Percentiles rank a stretch among this genome's conserved stretches.
These are phyloP conservation scores for Lipomyces kockii DNA, from an alignment of 805 yeast genomes.

Conservation along the genomic window DNA sequence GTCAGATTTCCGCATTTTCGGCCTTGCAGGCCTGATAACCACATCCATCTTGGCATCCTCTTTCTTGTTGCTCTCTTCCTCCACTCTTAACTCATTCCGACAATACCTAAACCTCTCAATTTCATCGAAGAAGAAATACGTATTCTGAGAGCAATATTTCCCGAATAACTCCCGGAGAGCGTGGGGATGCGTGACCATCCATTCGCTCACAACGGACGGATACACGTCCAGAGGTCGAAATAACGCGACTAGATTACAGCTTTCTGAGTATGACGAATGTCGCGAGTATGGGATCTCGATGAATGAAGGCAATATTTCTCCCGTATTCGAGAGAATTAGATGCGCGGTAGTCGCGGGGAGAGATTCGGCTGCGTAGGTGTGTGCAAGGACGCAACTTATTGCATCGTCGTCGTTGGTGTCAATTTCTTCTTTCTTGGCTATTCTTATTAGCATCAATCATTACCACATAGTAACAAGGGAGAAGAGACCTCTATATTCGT, in stretches of 20 bases:
- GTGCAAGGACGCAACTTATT: neutral
- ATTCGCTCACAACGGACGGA: slow-evolving; percentile 49
- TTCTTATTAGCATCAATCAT: neutral
- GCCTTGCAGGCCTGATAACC: neutral
- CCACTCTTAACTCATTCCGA: neutral
- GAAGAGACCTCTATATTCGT: neutral
- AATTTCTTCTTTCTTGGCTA: neutral
- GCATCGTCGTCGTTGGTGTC: neutral
- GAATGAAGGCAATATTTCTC: slow-evolving; percentile 47
- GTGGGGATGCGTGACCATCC: slow-evolving; percentile 50
- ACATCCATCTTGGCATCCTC: neutral
- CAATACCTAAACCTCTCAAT: slow-evolving; percentile 24
- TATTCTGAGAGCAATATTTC: slow-evolving; percentile 41
- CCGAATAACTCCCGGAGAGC: slow-evolving; percentile 52
- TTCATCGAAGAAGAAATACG: slow-evolving; percentile 30
- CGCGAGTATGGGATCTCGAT: slow-evolving; percentile 52
- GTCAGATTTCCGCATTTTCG: neutral
- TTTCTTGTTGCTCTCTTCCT: neutral
- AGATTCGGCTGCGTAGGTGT: neutral
- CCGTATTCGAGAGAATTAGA: slow-evolving; percentile 44
- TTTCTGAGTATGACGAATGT: slow-evolving; percentile 55
- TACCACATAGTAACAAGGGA: neutral
- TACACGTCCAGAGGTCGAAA: slow-evolving; percentile 52
- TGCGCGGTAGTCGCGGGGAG: slow-evolving; percentile 21
- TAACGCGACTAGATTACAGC: slow-evolving; percentile 45